A percentile compares a stretch with the other conserved stretches of the same genome.
Evolutionary conservation across 352 stramenopile genomes (phyloP).

Genomic region (Phytophthora podocarpi): DNA sequence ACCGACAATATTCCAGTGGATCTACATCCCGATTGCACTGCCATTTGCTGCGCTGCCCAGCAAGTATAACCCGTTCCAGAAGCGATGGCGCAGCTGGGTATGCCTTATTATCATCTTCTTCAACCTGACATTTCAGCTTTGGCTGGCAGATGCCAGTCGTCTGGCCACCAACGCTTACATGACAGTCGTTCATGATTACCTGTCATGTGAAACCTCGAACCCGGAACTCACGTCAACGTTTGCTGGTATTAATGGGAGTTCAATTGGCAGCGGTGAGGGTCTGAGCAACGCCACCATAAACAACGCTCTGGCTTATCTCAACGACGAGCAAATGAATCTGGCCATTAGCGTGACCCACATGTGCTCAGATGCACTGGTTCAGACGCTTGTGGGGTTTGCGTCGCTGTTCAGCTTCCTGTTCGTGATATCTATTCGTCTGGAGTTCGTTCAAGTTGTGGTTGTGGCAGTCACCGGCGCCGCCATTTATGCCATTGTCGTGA

Average conservation of each 20-base stretch:
- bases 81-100: constrained; percentile 73
- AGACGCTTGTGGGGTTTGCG: constrained; percentile 70
- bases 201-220: constrained; percentile 47
- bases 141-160: constrained; percentile 65
- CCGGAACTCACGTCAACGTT: constrained; percentile 26
- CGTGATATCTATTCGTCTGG: constrained; percentile 83
- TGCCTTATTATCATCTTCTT: constrained; percentile 81
- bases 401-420: constrained; percentile 87
- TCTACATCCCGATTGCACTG: constrained; percentile 70
- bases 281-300: constrained; percentile 29
- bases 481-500: constrained; percentile 71
- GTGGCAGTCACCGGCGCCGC: constrained; percentile 57
- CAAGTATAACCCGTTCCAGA: constrained; percentile 74
- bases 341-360: constrained; percentile 47
- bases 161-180: constrained; percentile 55
- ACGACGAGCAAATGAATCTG: constrained; percentile 38
- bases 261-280: constrained; percentile 16
- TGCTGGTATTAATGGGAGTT: constrained; percentile 28
- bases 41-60: constrained; percentile 78
- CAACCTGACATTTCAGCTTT: constrained; percentile 79
- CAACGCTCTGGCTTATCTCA: constrained; percentile 38
- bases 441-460: constrained; percentile 88
- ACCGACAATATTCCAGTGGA: constrained; percentile 66
- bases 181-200: constrained; percentile 34
- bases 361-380: constrained; percentile 62